Evolutionary conservation across 2,329 filamentous ascomycete genomes (phyloP).

Genomic region (Trichoderma semiorbis): DNA sequence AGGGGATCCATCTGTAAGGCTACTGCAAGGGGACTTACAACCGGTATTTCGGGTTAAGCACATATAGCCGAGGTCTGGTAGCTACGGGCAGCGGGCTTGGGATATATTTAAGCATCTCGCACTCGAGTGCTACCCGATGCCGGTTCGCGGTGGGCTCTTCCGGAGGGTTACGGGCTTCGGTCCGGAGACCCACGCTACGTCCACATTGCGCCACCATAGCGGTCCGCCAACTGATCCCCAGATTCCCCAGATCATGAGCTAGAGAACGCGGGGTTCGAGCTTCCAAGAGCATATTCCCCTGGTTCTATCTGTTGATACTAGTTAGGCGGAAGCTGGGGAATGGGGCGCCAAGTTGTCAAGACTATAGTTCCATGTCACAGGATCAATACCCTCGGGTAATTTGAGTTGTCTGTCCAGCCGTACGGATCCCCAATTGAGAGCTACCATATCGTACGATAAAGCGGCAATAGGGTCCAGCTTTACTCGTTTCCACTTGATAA

Average conservation of each 20-base stretch:
- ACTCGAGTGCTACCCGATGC: neutral
- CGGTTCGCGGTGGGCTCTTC: neutral
- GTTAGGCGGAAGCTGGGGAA: neutral
- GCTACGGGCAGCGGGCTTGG: neutral
- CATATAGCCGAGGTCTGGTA: slow-evolving; percentile 6
- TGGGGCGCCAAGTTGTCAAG: neutral
- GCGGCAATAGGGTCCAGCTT: neutral
- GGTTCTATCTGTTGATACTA: neutral
- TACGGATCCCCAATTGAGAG: neutral
- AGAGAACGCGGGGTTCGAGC: slow-evolving; percentile 3
- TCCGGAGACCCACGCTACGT: slow-evolving; percentile 4
- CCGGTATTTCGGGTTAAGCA: neutral
- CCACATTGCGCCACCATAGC: neutral
- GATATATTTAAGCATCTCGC: neutral
- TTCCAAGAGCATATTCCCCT: neutral
- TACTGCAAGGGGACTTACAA: neutral
- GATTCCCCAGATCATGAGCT: slow-evolving; percentile 4
- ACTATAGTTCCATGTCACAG: no score
- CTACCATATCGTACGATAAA: neutral
- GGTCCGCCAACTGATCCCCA: slow-evolving; percentile 13
- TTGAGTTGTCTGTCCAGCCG: neutral
- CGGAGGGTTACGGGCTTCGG: neutral
- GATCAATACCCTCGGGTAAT: neutral
- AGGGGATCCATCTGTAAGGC: slow-evolving; percentile 11
- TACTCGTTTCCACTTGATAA: neutral